Conservation (phyloP, 1,284 basidiomycete genomes). For the Ceratobasidium sp. region DNA sequence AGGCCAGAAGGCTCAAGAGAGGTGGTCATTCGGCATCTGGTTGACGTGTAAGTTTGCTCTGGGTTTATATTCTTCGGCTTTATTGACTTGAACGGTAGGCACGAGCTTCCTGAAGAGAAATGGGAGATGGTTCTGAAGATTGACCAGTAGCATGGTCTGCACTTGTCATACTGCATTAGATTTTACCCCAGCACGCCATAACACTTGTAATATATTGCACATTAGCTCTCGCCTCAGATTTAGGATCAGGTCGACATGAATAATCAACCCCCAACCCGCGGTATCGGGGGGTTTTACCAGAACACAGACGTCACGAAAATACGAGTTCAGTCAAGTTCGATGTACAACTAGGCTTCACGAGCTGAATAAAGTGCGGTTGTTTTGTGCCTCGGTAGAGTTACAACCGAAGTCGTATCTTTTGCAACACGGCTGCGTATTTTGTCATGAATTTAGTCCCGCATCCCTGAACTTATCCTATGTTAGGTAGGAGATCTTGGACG, state of each 20-base stretch:
- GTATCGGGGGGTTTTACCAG: not conserved
- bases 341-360: no score
- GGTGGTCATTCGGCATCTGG: conserved; percentile 23
- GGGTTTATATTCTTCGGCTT: not conserved
- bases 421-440: not conserved
- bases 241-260: not conserved
- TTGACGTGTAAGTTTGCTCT: conserved; percentile 25
- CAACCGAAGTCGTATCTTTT: no score
- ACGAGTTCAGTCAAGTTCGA: not conserved
- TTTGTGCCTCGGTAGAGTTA: not conserved
- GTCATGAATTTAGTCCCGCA: not conserved
- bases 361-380: no score
- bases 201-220: not conserved
- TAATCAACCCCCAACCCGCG: no score
- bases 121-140: conserved; percentile 4
- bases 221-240: not conserved
- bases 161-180: no score
- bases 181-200: no score
- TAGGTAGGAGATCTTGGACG: not conserved
- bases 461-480: not conserved
- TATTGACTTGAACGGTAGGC: not conserved
- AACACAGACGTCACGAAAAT: not conserved
- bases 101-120: conserved; percentile 13
- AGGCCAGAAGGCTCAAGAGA: conserved; percentile 19
- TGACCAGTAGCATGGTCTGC: no score